Base-by-base conservation (phyloP, 177 flowering plant species). In the Telopea speciosissima region DNA sequence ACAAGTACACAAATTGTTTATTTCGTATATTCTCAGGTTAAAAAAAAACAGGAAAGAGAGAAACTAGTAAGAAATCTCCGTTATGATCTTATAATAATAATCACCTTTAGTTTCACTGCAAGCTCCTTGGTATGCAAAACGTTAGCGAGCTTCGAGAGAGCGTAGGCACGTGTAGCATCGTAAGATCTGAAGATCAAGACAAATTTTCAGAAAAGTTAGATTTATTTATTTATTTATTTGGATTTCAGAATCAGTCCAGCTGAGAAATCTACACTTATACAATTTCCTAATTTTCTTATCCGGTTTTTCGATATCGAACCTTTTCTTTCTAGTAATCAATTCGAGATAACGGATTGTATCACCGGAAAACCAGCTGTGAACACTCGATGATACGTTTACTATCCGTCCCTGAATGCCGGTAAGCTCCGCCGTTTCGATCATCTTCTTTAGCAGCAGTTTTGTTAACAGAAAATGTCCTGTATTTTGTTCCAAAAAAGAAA, bases 391-490 rank as follows among this genome's bases (percentile, higher is more conserved):
- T 5, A 96, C 98, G 85, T 93, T 96, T 78, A 96, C 97, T 61
- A 96, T 88, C 13, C 99, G 83, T 11, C 99, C 98, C 74, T 93
- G 89, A 24, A 89, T 61, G 24, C 97, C 97, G 16, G 84, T 81
- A 0, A 8, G 66, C 54, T 74, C 68, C 25, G 97, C 93, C 69
- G 98, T 96, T 42, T 86, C 87, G 5, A 81, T 79, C 98, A 96
- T 90, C 78, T 82, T 91, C 73, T 79, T 75, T 65, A 93, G 17
- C 54, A 96, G 73, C 78, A 89, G 74, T 72, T 91, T 91, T 61
- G 99, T 91, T 72, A 96, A 67, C 76, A 93, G 74, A 79, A 93
- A 93, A 82, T 96, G 99, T 33, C 99, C 98, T 91, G 70, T n/a
- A 70, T 44, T 44, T 44, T 8, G 11, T 44, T 44, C 14, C 11